These are phyloP conservation scores for Trifolium fragiferum DNA, from an alignment of 306 rosid genomes.

Conservation along the genomic window DNA sequence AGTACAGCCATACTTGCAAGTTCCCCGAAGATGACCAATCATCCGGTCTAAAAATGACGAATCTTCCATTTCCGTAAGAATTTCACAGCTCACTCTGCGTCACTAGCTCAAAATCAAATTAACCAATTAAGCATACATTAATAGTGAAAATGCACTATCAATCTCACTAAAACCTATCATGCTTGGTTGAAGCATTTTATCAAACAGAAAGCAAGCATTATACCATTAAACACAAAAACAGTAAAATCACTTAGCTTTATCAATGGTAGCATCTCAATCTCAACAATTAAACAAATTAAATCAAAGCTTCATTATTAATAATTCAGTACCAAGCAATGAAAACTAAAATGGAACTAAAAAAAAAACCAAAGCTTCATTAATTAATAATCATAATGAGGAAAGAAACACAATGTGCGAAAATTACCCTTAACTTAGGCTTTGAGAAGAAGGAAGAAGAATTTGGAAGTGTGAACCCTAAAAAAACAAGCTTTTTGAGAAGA, in stretches of 20 bases:
- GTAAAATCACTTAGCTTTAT: not conserved
- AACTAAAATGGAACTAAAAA: not conserved
- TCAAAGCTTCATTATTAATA: not conserved
- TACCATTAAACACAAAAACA: not conserved
- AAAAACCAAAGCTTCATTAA: not conserved
- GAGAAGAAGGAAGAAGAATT: not conserved
- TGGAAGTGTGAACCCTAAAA: too few species aligned
- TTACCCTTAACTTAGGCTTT: not conserved
- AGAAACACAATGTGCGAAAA: not conserved
- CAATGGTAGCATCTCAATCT: not conserved
- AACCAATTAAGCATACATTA: constrained; percentile 7
- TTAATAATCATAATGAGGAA: not conserved
- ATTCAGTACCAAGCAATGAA: not conserved
- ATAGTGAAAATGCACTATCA: not conserved
- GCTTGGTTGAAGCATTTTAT: constrained; percentile 21
- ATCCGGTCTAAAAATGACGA: constrained; percentile 58
- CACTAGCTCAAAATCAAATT: not conserved
- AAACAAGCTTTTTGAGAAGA: too few species aligned
- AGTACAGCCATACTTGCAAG: constrained; percentile 74
- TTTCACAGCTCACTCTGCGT: not conserved
- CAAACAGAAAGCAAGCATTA: constrained; percentile 27
- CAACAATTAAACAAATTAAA: not conserved
- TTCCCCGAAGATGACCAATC: constrained; percentile 68
- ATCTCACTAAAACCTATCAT: not conserved
- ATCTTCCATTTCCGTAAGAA: constrained; percentile 60